Percentiles rank a stretch among this genome's conserved stretches.
phyloP scores from a whole-genome alignment of 495 filamentous ascomycete genomes.

The Penicillium argentinense region DNA sequence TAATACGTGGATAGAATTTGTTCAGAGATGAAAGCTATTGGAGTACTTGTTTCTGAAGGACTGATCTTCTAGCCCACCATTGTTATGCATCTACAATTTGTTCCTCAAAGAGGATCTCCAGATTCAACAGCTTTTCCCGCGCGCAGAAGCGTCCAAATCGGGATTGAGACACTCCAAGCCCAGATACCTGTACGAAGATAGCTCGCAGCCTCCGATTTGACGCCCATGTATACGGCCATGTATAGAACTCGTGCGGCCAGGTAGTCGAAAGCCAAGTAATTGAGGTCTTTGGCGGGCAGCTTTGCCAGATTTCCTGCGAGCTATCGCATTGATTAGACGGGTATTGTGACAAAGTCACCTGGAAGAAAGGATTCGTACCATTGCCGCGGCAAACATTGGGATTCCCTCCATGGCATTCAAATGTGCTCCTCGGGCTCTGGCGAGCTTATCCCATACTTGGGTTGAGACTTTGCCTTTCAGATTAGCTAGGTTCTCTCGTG shows the following conservation, averaged over 20 bases:
- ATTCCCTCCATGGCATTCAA: slow-evolving; percentile 30
- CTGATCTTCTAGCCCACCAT: no score
- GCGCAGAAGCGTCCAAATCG: slow-evolving; percentile 22
- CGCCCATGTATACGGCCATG: slow-evolving; percentile 27
- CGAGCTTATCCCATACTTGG: slow-evolving; percentile 26
- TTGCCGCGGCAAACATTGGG: slow-evolving; percentile 30
- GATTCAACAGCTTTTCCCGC: slow-evolving; percentile 18
- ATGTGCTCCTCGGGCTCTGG: slow-evolving; percentile 25
- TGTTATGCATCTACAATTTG: no score
- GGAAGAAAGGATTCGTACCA: no score
- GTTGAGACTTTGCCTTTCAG: slow-evolving; percentile 22
- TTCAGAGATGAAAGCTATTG: no score
- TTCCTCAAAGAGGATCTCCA: background rate
- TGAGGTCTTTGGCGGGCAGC: slow-evolving; percentile 22
- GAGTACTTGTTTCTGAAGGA: no score
- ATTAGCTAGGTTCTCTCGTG: slow-evolving; percentile 27
- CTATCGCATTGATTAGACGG: slow-evolving; percentile 7
- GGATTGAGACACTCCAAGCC: slow-evolving; percentile 30
- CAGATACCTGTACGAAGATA: slow-evolving; percentile 28
- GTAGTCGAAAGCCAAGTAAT: slow-evolving; percentile 24
- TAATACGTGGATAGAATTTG: no score
- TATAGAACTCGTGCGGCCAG: slow-evolving; percentile 22
- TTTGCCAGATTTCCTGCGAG: slow-evolving; percentile 28
- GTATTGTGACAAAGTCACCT: no score
- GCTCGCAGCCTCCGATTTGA: slow-evolving; percentile 19